Evolutionary conservation across 345 rosid species (phyloP).

Genomic region (Populus tremula): DNA sequence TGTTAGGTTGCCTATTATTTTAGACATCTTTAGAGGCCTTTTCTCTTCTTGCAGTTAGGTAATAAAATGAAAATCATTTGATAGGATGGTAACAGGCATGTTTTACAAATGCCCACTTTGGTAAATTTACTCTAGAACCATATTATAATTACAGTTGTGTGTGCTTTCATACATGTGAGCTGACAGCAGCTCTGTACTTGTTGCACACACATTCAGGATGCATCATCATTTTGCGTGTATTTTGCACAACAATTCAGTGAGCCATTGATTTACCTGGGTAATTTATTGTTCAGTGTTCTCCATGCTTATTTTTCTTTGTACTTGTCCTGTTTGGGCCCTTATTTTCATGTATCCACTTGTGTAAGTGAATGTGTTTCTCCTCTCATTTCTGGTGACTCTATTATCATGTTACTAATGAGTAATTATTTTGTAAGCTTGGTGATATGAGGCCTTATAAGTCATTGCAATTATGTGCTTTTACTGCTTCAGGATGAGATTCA

Average conservation of each 20-base stretch:
- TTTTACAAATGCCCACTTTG: background rate
- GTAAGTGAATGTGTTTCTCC: background rate
- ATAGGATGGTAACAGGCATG: background rate
- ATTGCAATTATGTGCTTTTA: background rate
- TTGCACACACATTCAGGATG: background rate
- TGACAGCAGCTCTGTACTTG: background rate
- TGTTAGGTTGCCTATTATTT: background rate
- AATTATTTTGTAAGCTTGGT: background rate
- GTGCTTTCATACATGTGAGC: background rate
- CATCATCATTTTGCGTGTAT: background rate
- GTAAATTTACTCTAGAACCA: background rate
- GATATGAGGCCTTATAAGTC: background rate
- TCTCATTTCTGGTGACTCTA: background rate
- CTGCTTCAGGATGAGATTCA: background rate
- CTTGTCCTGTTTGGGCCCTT: background rate
- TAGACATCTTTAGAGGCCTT: background rate
- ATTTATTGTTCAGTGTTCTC: background rate
- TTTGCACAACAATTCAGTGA: background rate
- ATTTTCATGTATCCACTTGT: background rate
- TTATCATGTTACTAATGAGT: background rate
- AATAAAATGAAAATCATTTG: background rate
- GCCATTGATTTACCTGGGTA: background rate
- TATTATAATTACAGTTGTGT: background rate
- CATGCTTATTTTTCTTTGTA: background rate
- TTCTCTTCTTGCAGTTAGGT: background rate